Evolutionary conservation across 2,329 filamentous ascomycete species (phyloP), one percentile per base, ranked within the genome.

Genomic region (Cucurbitaria berberidis): DNA sequence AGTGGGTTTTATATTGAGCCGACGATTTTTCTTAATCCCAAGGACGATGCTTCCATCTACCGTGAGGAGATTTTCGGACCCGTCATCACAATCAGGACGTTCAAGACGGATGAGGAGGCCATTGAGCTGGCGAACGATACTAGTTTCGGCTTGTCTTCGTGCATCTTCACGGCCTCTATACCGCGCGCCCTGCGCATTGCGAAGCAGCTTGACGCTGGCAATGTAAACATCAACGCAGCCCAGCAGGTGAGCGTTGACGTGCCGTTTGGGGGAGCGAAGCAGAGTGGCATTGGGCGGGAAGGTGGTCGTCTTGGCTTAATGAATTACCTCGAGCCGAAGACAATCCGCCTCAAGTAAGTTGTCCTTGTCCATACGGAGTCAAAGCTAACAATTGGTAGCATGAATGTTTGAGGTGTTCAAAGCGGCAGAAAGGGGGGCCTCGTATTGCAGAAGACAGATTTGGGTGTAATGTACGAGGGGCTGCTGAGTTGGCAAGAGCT

Each of bases 261-360:
- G n/a, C 68, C 72, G 0, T 74, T 74, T 51, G 72, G 72, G 5
- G 72, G 72, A 6, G 54, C 26, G 13, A 75, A 75, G 59, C 61
- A 72, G 55, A 64, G 56, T 16, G 72, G 72, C 2, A 29, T 70
- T n/a, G 72, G 72, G 2, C 52, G 72, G 10, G 72, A 75, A 51
- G 58, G 64, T 18, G 72, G 71, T 18, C 51, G 48, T 18, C 41
- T 56, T 5, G 71, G 70, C 0, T n/a, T 74, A 46, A 62, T 69
- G 63, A 63, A 69, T 27, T 75, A 73, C 48, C 35, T 72, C 18
- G 65, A 75, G 44, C 42, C 61, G 5, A 74, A 75, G 64, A 67
- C 63, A 5, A 64, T 75, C 42, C 47, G 35, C 6, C 70, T 74
- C 55, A 69, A 69, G 66, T 65, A 57, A 60, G 64, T 64, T 13